phyloP scores from a whole-genome alignment of 2,329 filamentous ascomycete genomes.

The Aureobasidium sp. region DNA sequence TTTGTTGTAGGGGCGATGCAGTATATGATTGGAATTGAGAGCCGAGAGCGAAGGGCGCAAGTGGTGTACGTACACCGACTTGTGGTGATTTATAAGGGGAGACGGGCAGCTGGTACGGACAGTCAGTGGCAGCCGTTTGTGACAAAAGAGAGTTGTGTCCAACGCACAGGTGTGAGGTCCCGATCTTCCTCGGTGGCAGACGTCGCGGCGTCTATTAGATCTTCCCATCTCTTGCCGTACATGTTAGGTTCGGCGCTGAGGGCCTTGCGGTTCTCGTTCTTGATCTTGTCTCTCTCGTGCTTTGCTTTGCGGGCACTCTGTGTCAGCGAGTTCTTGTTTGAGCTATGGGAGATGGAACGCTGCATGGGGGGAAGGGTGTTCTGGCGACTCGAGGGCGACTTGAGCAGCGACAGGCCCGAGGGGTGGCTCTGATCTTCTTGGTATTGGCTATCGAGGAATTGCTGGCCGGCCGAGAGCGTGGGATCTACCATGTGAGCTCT shows the following conservation, averaged over 20 bases:
- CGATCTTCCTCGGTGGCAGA: slow-evolving; percentile 85
- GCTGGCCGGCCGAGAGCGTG: slow-evolving; percentile 17
- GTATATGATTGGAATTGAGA: slow-evolving; percentile 60
- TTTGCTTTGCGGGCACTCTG: slow-evolving; percentile 67
- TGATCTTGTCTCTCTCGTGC: slow-evolving; percentile 74
- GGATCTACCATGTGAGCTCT: slow-evolving; percentile 17
- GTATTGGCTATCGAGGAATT: slow-evolving; percentile 18
- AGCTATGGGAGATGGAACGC: slow-evolving; percentile 57
- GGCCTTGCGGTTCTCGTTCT: slow-evolving; percentile 70
- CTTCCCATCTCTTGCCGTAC: slow-evolving; percentile 88
- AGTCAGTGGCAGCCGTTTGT: slow-evolving; percentile 16
- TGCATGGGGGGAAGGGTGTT: slow-evolving; percentile 82
- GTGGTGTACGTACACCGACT: slow-evolving; percentile 48
- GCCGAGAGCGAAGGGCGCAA: slow-evolving; percentile 48
- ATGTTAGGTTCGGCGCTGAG: slow-evolving; percentile 74
- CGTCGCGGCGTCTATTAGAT: slow-evolving; percentile 88
- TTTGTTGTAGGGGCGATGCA: slow-evolving; percentile 83
- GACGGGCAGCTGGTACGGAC: slow-evolving; percentile 33
- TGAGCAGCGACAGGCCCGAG: slow-evolving; percentile 55
- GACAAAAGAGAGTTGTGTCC: slow-evolving; percentile 18
- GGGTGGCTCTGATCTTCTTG: slow-evolving; percentile 10
- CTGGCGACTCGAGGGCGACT: slow-evolving; percentile 77
- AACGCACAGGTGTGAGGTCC: slow-evolving; percentile 76
- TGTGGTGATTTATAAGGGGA: slow-evolving; percentile 46
- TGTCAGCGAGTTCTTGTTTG: slow-evolving; percentile 75